Base-by-base conservation (phyloP, 2,329 filamentous ascomycete species). In the Lomentospora prolificans region DNA sequence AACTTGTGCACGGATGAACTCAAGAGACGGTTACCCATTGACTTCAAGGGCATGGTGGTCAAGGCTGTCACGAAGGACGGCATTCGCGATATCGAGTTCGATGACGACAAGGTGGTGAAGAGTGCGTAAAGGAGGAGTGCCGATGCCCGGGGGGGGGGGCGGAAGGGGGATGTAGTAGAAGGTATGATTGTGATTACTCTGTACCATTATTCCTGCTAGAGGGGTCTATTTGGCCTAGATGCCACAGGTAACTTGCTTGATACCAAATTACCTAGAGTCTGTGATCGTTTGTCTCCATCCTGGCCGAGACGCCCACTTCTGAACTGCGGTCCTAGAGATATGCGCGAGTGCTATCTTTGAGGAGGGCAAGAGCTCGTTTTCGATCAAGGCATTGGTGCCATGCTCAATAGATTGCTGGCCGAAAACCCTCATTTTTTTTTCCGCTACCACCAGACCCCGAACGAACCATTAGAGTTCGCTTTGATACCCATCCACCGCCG, bases 61-160 rank as follows among this genome's bases (percentile, higher is more conserved):
- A 97, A 97, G 80, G 87, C 90, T 33, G 84, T 99, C 65, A 96
- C 90, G 60, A 95, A 95, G 75, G 90, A 97, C 64, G 94, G 95
- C 9, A 86, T 99, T 60, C 76, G 82, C 63, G 89, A 94, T 64
- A 81, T 95, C 65, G 83, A 89, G 61, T 95, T 90, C 69, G 87
- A 92, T 68, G 89, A 96, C 68, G 85, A 87, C 73, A 85, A 84
- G 71, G 74, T 85, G 58, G 83, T 87, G 36, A 81, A 80, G 70
- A 72, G 76, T 63, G 78, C 82, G 64, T 86, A 67, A 58, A 53
- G 55, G 75, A 62, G 25, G 33, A 24, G 12, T n/a, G n/a, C n/a
- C n/a, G n/a, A n/a, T n/a, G n/a, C n/a, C n/a, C n/a, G 10, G 50
- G 8, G 41, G 24, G 33, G n/a, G 25, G 55, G 41, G 52, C 22